Conservation (phyloP, 257 asterid genomes). For the Solanum chmielewskii region DNA sequence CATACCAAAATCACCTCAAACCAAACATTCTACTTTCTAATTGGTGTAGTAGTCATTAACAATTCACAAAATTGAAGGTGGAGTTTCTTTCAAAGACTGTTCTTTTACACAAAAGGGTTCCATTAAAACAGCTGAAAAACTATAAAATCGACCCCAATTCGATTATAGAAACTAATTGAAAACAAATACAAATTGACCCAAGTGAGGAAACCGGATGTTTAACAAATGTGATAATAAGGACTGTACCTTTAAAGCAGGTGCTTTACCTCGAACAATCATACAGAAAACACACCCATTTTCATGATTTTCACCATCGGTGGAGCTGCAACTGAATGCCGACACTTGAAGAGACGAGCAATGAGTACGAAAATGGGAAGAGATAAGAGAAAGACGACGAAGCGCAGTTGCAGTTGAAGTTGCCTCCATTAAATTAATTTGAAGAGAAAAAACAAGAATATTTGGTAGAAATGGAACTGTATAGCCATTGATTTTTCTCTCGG, state of each 20-base stretch:
- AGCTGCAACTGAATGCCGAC: conserved; percentile 24
- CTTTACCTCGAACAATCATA: conserved; percentile 55
- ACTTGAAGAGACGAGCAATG: conserved; percentile 1
- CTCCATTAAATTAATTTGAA: conserved; percentile 26
- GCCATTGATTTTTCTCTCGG: neutral
- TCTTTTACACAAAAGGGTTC: neutral
- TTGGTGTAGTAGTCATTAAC: neutral
- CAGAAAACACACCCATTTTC: conserved; percentile 52
- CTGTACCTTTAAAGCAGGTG: conserved; percentile 65
- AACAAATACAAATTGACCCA: neutral
- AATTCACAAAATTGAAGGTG: neutral
- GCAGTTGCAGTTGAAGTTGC: conserved; percentile 12
- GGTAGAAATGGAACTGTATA: neutral
- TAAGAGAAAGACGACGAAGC: conserved; percentile 63
- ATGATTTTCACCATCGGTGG: conserved; percentile 1
- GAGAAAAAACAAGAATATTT: neutral
- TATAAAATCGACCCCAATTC: neutral
- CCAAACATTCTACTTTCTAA: neutral
- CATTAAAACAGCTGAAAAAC: neutral
- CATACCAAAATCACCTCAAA: neutral
- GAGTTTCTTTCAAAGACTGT: neutral
- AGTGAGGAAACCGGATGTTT: neutral
- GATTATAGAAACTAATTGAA: neutral
- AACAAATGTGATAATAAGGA: neutral
- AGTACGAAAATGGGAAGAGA: conserved; percentile 53